These are phyloP conservation scores for Salvia sclarea DNA, from an alignment of 305 asterid genomes.

Conservation along the genomic window DNA sequence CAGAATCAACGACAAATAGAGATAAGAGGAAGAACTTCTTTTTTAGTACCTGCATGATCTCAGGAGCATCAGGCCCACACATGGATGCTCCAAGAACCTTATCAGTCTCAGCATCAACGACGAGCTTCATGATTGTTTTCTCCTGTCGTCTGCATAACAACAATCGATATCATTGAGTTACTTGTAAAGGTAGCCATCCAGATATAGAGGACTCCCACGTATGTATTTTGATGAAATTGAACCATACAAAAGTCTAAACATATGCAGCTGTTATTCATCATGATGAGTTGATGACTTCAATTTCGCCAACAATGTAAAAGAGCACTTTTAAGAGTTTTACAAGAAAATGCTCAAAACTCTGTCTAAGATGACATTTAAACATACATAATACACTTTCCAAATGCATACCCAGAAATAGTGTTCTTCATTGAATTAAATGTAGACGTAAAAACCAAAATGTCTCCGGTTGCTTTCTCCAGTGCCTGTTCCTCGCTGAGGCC, in stretches of 20 bases:
- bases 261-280: too few relatives aligned
- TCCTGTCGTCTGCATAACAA: conserved; percentile 72
- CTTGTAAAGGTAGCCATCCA: neutral
- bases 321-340: neutral
- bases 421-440: conserved; percentile 92
- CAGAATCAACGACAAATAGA: neutral
- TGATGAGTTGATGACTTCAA: too few relatives aligned
- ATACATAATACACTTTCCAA: neutral
- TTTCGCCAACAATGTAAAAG: neutral
- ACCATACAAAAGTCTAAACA: too few relatives aligned
- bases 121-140: conserved; percentile 87
- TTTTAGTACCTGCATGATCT: conserved; percentile 82
- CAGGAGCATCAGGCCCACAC: conserved; percentile 99
- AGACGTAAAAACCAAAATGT: conserved; percentile 72
- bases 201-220: too few relatives aligned
- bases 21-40: neutral
- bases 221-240: too few relatives aligned
- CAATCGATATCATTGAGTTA: conserved; percentile 9
- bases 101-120: conserved; percentile 81
- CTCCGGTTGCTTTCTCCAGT: conserved; percentile 65
- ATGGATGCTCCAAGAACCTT: conserved; percentile 97
- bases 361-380: neutral
- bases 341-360: neutral
- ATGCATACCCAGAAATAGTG: conserved; percentile 82
- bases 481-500: conserved; percentile 91